A percentile compares a stretch with the other conserved stretches of the same genome.
phyloP scores from a whole-genome alignment of 148 eudicot species.

The Fagopyrum esculentum region DNA sequence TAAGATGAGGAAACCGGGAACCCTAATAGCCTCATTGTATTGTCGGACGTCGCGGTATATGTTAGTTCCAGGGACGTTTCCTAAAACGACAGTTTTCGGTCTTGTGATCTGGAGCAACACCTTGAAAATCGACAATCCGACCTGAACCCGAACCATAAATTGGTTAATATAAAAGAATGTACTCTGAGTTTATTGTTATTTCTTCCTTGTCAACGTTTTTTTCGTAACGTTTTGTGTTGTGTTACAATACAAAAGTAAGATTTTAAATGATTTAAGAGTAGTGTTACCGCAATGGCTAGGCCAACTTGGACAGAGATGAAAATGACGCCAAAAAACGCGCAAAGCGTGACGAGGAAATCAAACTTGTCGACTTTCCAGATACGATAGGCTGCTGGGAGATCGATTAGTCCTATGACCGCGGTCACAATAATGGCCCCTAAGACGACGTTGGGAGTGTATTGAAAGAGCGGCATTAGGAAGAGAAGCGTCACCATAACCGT shows the following conservation, averaged over 20 bases:
- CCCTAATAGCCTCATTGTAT: conserved; percentile 68
- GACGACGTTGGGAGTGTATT: conserved; percentile 76
- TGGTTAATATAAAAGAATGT: background rate
- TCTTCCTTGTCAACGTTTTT: no score
- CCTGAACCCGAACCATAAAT: conserved; percentile 30
- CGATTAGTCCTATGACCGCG: conserved; percentile 81
- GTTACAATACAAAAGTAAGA: background rate
- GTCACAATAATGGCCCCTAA: conserved; percentile 84
- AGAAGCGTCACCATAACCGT: conserved; percentile 74
- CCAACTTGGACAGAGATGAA: conserved; percentile 85
- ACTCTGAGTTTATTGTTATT: no score
- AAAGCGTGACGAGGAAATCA: conserved; percentile 67
- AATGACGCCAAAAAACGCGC: conserved; percentile 84
- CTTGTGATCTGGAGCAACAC: conserved; percentile 79
- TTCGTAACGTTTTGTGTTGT: no score
- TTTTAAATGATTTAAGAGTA: background rate
- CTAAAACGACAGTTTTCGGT: conserved; percentile 68
- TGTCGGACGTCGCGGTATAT: conserved; percentile 67
- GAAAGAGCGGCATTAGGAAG: conserved; percentile 79
- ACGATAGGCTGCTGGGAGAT: conserved; percentile 51
- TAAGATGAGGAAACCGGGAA: conserved; percentile 39
- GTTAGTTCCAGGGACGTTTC: conserved; percentile 65
- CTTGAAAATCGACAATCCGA: conserved; percentile 72
- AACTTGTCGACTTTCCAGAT: conserved; percentile 92
- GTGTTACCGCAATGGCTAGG: conserved; percentile 65